These are phyloP conservation scores for Aspergillus clavatus DNA, from an alignment of 2,329 filamentous ascomycete species.

Conservation along the genomic window DNA sequence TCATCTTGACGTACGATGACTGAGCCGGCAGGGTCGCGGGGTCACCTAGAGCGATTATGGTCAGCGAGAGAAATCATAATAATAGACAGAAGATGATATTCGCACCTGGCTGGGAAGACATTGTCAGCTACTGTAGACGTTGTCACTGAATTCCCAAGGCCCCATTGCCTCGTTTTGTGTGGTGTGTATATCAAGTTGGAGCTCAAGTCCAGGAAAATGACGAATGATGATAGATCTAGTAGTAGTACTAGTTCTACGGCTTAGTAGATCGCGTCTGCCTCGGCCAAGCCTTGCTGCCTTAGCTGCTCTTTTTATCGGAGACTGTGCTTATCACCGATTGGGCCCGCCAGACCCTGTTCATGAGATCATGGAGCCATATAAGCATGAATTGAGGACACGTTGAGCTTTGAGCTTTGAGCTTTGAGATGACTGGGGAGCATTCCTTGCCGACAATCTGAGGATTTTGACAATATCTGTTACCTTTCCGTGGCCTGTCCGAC, in stretches of 20 bases:
- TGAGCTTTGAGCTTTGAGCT: not conserved
- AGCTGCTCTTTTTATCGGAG: not conserved
- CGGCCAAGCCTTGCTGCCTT: not conserved
- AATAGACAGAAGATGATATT: not conserved
- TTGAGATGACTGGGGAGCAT: too few relatives aligned
- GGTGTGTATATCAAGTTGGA: not conserved
- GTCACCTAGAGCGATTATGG: slow-evolving; percentile 22
- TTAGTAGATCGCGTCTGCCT: not conserved
- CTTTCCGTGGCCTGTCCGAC: not conserved
- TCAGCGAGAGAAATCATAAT: slow-evolving; percentile 11
- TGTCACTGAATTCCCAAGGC: slow-evolving; percentile 17
- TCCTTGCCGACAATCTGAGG: too few relatives aligned
- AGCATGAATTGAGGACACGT: too few relatives aligned
- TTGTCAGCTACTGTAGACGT: slow-evolving; percentile 23
- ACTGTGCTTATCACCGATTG: not conserved
- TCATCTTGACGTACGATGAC: slow-evolving; percentile 41
- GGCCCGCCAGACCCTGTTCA: not conserved
- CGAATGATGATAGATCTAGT: not conserved
- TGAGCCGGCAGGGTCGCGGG: slow-evolving; percentile 29
- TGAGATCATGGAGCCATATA: not conserved
- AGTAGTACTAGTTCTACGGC: too few relatives aligned
- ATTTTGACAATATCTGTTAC: not conserved
- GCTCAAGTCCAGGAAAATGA: not conserved
- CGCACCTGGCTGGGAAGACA: slow-evolving; percentile 31
- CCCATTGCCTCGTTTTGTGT: slow-evolving; percentile 18